Evolutionary conservation across 1,284 basidiomycete species (phyloP).

Genomic region (Cryptococcus sp.): DNA sequence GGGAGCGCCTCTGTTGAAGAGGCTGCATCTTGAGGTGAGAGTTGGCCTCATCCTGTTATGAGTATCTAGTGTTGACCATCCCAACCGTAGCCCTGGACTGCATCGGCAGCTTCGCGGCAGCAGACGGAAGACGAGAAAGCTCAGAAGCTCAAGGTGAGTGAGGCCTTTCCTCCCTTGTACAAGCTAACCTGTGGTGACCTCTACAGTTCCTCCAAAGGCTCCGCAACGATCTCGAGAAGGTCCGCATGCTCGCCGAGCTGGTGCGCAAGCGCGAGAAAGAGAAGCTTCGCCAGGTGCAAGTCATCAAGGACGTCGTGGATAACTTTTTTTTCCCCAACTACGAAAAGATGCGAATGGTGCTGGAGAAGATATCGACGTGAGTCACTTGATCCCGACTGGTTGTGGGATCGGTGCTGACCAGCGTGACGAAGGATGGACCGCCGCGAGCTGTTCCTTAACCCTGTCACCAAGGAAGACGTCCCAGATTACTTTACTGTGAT

Average conservation of each 20-base stretch:
- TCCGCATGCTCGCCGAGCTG: slow-evolving; percentile 68
- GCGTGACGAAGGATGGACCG: slow-evolving; percentile 63
- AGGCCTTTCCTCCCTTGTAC: slow-evolving; percentile 16
- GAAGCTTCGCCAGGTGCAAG: slow-evolving; percentile 71
- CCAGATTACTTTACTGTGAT: slow-evolving; percentile 92
- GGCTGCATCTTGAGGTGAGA: slow-evolving; percentile 78
- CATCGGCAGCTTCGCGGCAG: slow-evolving; percentile 61
- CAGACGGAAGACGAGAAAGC: slow-evolving; percentile 79
- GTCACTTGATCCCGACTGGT: slow-evolving; percentile 42
- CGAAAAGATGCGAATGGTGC: slow-evolving; percentile 59
- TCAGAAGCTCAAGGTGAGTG: slow-evolving; percentile 72
- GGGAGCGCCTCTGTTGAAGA: slow-evolving; percentile 88
- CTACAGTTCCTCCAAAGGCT: slow-evolving; percentile 66
- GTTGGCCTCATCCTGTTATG: background rate
- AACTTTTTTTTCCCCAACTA: slow-evolving; percentile 66
- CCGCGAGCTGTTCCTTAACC: slow-evolving; percentile 69
- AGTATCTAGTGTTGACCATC: slow-evolving; percentile 1
- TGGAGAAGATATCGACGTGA: slow-evolving; percentile 69
- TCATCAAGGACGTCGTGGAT: slow-evolving; percentile 66
- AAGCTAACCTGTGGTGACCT: background rate
- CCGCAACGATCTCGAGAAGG: slow-evolving; percentile 70
- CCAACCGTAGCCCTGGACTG: slow-evolving; percentile 75
- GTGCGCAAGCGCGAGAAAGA: slow-evolving; percentile 77
- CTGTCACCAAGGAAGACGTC: slow-evolving; percentile 73
- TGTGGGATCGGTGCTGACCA: slow-evolving; percentile 1